Percentiles rank a stretch among this genome's conserved stretches.
phyloP scores from a whole-genome alignment of 2,329 filamentous ascomycete species.

The Onygenales sp. region DNA sequence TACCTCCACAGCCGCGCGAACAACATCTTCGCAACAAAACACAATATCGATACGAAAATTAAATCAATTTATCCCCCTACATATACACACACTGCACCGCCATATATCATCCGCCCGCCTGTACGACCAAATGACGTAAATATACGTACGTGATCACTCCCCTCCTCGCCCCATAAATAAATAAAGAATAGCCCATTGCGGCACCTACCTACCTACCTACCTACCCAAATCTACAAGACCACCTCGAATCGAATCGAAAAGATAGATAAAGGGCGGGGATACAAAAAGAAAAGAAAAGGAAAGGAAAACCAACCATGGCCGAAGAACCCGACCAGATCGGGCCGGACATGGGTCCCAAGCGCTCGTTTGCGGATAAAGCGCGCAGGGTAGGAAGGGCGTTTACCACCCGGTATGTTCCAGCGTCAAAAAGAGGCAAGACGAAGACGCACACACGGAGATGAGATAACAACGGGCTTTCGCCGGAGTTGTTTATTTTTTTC shows the following conservation, averaged over 20 bases:
- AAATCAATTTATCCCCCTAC: too few relatives aligned
- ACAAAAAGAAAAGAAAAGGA: neutral
- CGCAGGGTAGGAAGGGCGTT: conserved; percentile 27
- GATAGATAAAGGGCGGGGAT: neutral
- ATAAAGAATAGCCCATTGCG: too few relatives aligned
- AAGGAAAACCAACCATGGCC: conserved; percentile 3
- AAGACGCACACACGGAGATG: neutral
- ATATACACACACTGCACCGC: too few relatives aligned
- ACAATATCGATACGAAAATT: too few relatives aligned
- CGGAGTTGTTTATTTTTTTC: neutral
- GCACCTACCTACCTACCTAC: too few relatives aligned
- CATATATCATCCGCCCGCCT: too few relatives aligned
- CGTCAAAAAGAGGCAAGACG: neutral
- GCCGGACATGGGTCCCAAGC: conserved; percentile 28
- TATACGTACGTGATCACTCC: too few relatives aligned
- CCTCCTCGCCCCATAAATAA: too few relatives aligned
- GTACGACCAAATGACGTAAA: too few relatives aligned
- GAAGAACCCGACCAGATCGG: conserved; percentile 38
- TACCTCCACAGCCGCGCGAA: too few relatives aligned
- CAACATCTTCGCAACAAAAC: too few relatives aligned
- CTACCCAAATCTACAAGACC: too few relatives aligned
- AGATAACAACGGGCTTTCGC: neutral
- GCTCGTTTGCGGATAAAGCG: conserved; percentile 25
- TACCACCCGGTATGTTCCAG: conserved; percentile 29
- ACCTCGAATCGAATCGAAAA: neutral